Conservation (phyloP, 495 filamentous ascomycete species). For the Lichina pygmaea region DNA sequence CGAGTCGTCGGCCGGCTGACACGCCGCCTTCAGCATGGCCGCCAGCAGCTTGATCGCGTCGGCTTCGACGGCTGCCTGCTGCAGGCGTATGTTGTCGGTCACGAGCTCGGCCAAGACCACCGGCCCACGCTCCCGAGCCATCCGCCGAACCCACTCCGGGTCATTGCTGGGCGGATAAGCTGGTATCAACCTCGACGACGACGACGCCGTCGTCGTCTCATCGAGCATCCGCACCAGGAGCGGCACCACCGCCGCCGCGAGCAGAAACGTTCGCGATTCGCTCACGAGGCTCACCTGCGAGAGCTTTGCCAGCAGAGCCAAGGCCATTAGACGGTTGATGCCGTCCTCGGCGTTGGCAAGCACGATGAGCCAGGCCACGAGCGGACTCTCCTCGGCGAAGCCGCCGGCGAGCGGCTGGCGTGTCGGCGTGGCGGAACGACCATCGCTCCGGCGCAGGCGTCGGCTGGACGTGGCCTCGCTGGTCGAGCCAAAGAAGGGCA, state of each 20-base stretch:
- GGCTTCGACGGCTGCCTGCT: conserved; percentile 62
- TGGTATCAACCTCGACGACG: conserved; percentile 4
- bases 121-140: conserved; percentile 33
- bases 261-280: conserved; percentile 29
- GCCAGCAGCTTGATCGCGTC: conserved; percentile 44
- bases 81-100: conserved; percentile 44
- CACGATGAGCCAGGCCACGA: conserved; percentile 63
- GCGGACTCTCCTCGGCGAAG: conserved; percentile 29
- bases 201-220: conserved; percentile 9
- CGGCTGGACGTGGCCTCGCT: background rate
- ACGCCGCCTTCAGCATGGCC: conserved; percentile 49
- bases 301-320: conserved; percentile 48
- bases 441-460: background rate
- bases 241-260: conserved; percentile 44
- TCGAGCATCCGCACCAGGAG: conserved; percentile 38
- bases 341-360: conserved; percentile 34
- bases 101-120: conserved; percentile 52
- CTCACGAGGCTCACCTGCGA: conserved; percentile 40
- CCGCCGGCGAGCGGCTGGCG: background rate
- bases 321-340: conserved; percentile 48
- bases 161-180: conserved; percentile 9
- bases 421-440: background rate
- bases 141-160: conserved; percentile 5
- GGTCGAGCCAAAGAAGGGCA: too few species aligned
- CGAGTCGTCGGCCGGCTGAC: conserved; percentile 18